These are phyloP conservation scores for Choiromyces venosus DNA, from an alignment of 495 filamentous ascomycete species.

Conservation along the genomic window DNA sequence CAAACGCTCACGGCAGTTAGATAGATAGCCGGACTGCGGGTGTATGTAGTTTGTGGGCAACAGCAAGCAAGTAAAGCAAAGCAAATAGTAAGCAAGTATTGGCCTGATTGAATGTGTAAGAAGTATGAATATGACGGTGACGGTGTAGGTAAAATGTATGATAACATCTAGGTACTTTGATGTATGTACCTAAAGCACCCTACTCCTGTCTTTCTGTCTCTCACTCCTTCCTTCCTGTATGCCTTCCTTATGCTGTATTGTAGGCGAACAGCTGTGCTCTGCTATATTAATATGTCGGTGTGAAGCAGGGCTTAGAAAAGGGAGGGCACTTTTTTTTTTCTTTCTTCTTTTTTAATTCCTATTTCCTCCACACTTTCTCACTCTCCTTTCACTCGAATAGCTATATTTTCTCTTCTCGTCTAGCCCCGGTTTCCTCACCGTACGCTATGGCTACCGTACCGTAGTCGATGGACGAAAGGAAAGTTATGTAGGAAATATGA, in stretches of 20 bases:
- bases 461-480: neutral
- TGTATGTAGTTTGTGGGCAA: neutral
- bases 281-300: neutral
- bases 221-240: neutral
- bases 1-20: slow-evolving; percentile 2
- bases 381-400: neutral
- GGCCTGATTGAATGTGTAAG: neutral
- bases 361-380: neutral
- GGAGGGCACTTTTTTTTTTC: neutral
- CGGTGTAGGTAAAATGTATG: neutral
- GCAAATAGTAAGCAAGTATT: neutral
- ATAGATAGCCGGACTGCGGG: neutral
- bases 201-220: neutral
- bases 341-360: neutral
- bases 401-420: neutral
- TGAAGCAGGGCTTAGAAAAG: neutral
- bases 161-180: neutral
- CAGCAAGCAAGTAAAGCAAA: neutral
- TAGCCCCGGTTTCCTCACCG: neutral
- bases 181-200: neutral
- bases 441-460: neutral
- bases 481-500: neutral
- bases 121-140: neutral
- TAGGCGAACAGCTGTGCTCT: neutral
- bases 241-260: neutral